Evolutionary conservation across 805 yeast species (phyloP), one percentile per base, ranked within the genome.

Genomic region (Danielia oregonensis): DNA sequence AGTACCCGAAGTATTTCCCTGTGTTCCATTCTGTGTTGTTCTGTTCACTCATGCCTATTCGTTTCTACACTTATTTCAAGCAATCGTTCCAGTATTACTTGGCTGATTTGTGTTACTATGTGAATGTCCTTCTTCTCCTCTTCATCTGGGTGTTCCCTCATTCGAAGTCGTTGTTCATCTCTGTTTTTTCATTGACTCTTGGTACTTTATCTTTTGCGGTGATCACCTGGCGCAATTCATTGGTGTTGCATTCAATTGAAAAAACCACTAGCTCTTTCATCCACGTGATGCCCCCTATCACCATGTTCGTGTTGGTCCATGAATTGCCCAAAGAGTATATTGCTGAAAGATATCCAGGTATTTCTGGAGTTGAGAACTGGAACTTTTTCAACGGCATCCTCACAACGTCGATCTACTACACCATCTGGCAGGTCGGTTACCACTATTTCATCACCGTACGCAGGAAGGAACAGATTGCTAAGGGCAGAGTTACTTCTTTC

Each of bases 161-260:
- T 22, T 85, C 95, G 2, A 68, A 70, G 25, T 74, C 79, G 46
- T 65, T 91, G 16, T 91, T 83, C 61, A 77, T 86, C 11, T 74
- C 91, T 2, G 87, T 94, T 45, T 89, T 86, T 59, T 83, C 96
- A 7, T 77, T 91, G 40, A 74, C 93, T 1, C 79, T 83, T 63
- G 98, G 97, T 1, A 86, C 97, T 0, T 62, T 91, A 36, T 76
- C 95, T 5, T 89, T 86, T 74, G 97, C 97, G 0, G 96, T 91
- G 15, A 79, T 91, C 28, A 86, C 96, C 0, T 91, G 97, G 98
- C 72, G 95, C 48, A 91, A 91, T 57, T 88, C 96, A 5, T 68
- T 91, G 36, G 97, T 91, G 6, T 68, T 91, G 30, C 98, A 91
- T 54, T 81, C 91, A 9, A 74, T 91, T 40, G 98, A 91, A 46